Percentiles rank a stretch among this genome's conserved stretches.
Conservation (phyloP, 192 early-diverging fungal genomes). For the Jimgerdemannia lactiflua region DNA sequence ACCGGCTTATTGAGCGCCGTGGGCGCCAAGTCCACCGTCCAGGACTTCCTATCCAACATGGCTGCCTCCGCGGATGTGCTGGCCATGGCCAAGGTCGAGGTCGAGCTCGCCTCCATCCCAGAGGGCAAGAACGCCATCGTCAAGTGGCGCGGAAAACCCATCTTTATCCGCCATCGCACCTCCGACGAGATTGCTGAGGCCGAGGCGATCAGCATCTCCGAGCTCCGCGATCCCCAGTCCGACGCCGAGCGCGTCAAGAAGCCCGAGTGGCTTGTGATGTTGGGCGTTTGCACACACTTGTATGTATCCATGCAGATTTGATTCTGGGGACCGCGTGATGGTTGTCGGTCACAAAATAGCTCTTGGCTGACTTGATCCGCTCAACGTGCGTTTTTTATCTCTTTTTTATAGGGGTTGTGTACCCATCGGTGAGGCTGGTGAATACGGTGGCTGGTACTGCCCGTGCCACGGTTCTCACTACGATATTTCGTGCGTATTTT, state of each 20-base stretch:
- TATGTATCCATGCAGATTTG: constrained; percentile 20
- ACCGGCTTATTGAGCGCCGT: constrained; percentile 79
- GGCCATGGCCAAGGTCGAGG: constrained; percentile 97
- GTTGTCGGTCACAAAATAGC: not conserved
- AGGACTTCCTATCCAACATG: constrained; percentile 81
- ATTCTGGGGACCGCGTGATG: not conserved
- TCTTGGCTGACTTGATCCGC: too few relatives aligned
- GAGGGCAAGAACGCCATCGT: constrained; percentile 96
- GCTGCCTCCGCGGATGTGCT: constrained; percentile 97
- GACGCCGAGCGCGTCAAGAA: constrained; percentile 87
- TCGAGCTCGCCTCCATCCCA: constrained; percentile 87
- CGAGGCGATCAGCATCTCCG: constrained; percentile 71
- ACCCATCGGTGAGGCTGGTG: constrained; percentile 96
- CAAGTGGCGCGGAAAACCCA: constrained; percentile 99
- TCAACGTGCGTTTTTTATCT: not conserved
- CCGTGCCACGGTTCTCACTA: constrained; percentile 99
- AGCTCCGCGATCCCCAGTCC: constrained; percentile 88
- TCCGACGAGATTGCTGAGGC: constrained; percentile 93
- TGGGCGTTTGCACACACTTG: constrained; percentile 67
- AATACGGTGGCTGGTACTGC: constrained; percentile 99
- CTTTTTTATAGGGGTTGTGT: constrained; percentile 90
- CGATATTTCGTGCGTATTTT: constrained; percentile 70
- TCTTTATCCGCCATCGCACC: constrained; percentile 97
- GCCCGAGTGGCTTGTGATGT: constrained; percentile 96
- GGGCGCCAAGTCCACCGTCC: constrained; percentile 88